Conservation (phyloP, 108 stramenopile genomes). For the Pseudonitzschia delicatissima region DNA sequence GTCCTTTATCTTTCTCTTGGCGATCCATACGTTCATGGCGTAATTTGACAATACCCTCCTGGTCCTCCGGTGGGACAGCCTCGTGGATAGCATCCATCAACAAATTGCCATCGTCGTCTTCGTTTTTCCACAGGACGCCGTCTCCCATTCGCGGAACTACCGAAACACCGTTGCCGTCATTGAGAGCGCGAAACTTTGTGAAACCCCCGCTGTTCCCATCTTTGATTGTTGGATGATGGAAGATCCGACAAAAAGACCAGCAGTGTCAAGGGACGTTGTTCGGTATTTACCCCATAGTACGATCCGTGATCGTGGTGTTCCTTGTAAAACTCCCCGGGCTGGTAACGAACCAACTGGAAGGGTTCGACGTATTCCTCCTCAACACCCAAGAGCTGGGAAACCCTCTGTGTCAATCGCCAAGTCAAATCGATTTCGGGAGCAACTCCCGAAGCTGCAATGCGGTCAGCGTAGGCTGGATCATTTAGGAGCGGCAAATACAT, state of each 20-base stretch:
- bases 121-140: slow-evolving; percentile 9
- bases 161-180: neutral
- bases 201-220: slow-evolving; percentile 8
- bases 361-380: slow-evolving; percentile 16
- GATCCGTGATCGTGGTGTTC: slow-evolving; percentile 29
- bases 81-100: slow-evolving; percentile 1
- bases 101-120: neutral
- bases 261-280: slow-evolving; percentile 18
- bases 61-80: neutral
- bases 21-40: slow-evolving; percentile 19
- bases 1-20: neutral
- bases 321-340: slow-evolving; percentile 15
- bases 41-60: neutral
- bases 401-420: slow-evolving; percentile 14
- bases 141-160: slow-evolving; percentile 13
- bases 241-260: slow-evolving; percentile 16
- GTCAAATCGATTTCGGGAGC: slow-evolving; percentile 8
- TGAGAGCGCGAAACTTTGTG: slow-evolving; percentile 15
- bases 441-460: neutral
- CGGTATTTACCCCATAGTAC: slow-evolving; percentile 13
- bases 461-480: neutral
- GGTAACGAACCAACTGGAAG: slow-evolving; percentile 25
- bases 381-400: neutral
- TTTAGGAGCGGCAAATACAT: neutral
- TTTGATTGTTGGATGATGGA: neutral